Conservation (phyloP, 257 asterid genomes). For the Solanum sparsipilum region DNA sequence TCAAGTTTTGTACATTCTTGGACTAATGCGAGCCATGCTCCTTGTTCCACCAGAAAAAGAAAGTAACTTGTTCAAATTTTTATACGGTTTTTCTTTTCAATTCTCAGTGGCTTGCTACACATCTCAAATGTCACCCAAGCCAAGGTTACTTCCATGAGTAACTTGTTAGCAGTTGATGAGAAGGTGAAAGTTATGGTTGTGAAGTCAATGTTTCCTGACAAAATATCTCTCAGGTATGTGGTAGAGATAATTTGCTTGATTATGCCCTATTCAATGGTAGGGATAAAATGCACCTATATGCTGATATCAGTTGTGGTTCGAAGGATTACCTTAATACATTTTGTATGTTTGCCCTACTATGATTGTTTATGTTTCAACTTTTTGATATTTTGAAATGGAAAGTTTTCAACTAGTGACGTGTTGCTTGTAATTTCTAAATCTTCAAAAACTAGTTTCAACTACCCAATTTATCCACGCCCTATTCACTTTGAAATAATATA, state of each 20-base stretch:
- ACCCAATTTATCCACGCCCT: not conserved
- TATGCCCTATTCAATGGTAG: not conserved
- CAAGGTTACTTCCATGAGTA: conserved; percentile 46
- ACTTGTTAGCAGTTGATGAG: conserved; percentile 61
- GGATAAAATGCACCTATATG: not conserved
- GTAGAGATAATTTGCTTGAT: not conserved
- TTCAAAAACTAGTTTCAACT: not conserved
- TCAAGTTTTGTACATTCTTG: not conserved
- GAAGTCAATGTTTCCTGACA: conserved; percentile 65
- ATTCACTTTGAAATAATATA: not conserved
- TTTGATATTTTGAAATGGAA: not conserved
- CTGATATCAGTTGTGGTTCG: not conserved
- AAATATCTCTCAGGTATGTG: conserved; percentile 77
- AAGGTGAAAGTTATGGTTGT: conserved; percentile 75
- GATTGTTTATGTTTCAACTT: not conserved
- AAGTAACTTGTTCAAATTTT: not conserved
- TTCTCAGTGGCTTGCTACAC: conserved; percentile 82
- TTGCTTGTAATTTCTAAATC: not conserved
- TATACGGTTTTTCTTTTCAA: not conserved
- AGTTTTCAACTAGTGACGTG: not conserved
- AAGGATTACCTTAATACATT: not conserved
- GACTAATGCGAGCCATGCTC: not conserved
- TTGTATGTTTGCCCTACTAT: not conserved
- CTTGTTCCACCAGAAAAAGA: not conserved
- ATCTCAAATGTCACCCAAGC: conserved; percentile 60